A percentile compares a stretch with the other conserved stretches of the same genome.
phyloP scores from a whole-genome alignment of 1,139 yeast species.

The Protomyces arabidopsidicola region DNA sequence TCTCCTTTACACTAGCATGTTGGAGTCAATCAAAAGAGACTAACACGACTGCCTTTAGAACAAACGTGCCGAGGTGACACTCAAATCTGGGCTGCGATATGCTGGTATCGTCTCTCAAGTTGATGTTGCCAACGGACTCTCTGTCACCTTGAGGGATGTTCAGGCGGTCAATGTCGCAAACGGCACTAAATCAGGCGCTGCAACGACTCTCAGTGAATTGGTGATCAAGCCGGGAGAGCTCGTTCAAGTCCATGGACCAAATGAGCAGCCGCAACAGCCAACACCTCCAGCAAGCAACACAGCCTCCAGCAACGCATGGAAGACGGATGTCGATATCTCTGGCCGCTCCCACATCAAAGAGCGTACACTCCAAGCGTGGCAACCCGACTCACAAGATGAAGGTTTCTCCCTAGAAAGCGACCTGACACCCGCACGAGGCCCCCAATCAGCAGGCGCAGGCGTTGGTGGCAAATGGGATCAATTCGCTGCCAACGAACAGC shows the following conservation, averaged over 20 bases:
- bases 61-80: constrained; percentile 12
- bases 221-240: constrained; percentile 58
- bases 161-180: constrained; percentile 25
- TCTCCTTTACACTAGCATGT: background rate
- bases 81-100: constrained; percentile 2
- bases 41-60: background rate
- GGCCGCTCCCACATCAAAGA: constrained; percentile 45
- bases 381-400: constrained; percentile 49
- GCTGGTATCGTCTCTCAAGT: constrained; percentile 4
- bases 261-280: constrained; percentile 25
- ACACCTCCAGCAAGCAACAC: background rate
- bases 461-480: constrained; percentile 71
- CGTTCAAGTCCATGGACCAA: constrained; percentile 50
- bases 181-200: constrained; percentile 39
- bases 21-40: background rate
- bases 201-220: constrained; percentile 46
- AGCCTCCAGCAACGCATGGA: constrained; percentile 45
- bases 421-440: constrained; percentile 37
- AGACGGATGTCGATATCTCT: constrained; percentile 74
- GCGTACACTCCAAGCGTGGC: constrained; percentile 80
- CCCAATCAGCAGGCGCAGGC: background rate
- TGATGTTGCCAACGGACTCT: background rate
- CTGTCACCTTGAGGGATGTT: constrained; percentile 8
- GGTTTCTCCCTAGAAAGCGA: constrained; percentile 41
- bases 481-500: constrained; percentile 79